Percentiles rank a stretch among this genome's conserved stretches.
These are phyloP conservation scores for Pisolithus thermaeus DNA, from an alignment of 1,284 basidiomycete species.

Conservation along the genomic window DNA sequence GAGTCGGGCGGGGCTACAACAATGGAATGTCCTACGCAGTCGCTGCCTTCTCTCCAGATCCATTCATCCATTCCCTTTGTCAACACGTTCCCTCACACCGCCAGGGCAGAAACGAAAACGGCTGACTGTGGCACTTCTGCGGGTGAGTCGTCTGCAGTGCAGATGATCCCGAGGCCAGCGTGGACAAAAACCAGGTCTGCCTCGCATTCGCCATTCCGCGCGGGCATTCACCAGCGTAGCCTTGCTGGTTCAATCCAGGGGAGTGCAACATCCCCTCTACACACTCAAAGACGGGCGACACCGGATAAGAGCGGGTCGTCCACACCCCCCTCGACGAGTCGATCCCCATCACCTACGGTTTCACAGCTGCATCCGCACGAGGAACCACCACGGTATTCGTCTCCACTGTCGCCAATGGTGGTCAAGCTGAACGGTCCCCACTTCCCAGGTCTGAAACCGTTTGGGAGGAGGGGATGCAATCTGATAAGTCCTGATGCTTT, in stretches of 20 bases:
- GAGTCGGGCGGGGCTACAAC: conserved; percentile 5
- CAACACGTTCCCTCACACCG: not conserved
- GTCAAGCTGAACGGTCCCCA: conserved; percentile 1
- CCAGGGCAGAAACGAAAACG: not conserved
- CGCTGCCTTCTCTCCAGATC: conserved; percentile 10
- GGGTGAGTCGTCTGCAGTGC: conserved; percentile 7
- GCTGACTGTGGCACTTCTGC: not conserved
- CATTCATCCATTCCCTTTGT: not conserved
- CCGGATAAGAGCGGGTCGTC: conserved; percentile 34
- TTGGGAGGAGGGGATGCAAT: conserved; percentile 2
- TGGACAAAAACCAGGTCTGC: conserved; percentile 24
- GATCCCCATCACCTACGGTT: conserved; percentile 34
- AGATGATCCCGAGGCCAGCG: conserved; percentile 14
- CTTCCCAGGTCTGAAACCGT: conserved; percentile 1
- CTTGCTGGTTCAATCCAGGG: conserved; percentile 6
- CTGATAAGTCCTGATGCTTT: not conserved
- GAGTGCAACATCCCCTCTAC: conserved; percentile 13
- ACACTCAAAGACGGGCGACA: conserved; percentile 22
- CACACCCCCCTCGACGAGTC: conserved; percentile 37
- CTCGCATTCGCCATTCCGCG: conserved; percentile 25
- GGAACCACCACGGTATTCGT: conserved; percentile 3
- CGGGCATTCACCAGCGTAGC: conserved; percentile 10
- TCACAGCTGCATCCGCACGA: not conserved
- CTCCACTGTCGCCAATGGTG: conserved; percentile 3
- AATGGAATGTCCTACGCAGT: conserved; percentile 15